Evolutionary conservation across 2,329 filamentous ascomycete species (phyloP).

Genomic region (Colletotrichum theobromicola): DNA sequence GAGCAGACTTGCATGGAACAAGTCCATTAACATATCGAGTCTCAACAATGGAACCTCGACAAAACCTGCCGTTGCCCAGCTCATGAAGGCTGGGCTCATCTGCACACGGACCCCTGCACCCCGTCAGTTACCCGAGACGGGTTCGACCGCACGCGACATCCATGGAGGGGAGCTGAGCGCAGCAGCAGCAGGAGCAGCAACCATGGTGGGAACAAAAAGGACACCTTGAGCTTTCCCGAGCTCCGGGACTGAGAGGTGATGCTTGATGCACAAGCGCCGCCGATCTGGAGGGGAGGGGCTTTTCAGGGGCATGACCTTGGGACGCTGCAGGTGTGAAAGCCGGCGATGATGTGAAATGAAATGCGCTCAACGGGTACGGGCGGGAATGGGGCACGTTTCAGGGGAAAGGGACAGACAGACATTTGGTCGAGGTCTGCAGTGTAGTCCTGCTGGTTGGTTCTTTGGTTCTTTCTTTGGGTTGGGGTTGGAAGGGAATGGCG

Average conservation of each 20-base stretch:
- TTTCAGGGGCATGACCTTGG: neutral
- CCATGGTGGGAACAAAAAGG: neutral
- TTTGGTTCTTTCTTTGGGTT: neutral
- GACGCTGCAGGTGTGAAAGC: neutral
- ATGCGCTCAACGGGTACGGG: constrained; percentile 11
- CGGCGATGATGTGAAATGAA: neutral
- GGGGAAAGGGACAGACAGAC: neutral
- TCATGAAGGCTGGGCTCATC: neutral
- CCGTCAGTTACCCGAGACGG: neutral
- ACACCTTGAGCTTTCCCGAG: neutral
- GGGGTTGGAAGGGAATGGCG: neutral
- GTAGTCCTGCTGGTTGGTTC: neutral
- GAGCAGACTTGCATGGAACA: neutral
- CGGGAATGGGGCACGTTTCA: constrained; percentile 16
- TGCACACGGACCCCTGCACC: neutral
- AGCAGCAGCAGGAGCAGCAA: neutral
- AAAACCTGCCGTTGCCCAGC: neutral
- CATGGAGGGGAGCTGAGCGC: neutral
- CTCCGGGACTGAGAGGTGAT: constrained; percentile 8
- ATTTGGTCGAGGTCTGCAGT: neutral
- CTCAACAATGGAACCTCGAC: neutral
- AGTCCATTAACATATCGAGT: neutral
- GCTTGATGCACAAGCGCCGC: constrained; percentile 15
- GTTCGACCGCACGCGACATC: constrained; percentile 16
- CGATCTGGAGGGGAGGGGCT: constrained; percentile 9